phyloP scores from a whole-genome alignment of 352 stramenopile species.

The Halophytophthora polymorphica region DNA sequence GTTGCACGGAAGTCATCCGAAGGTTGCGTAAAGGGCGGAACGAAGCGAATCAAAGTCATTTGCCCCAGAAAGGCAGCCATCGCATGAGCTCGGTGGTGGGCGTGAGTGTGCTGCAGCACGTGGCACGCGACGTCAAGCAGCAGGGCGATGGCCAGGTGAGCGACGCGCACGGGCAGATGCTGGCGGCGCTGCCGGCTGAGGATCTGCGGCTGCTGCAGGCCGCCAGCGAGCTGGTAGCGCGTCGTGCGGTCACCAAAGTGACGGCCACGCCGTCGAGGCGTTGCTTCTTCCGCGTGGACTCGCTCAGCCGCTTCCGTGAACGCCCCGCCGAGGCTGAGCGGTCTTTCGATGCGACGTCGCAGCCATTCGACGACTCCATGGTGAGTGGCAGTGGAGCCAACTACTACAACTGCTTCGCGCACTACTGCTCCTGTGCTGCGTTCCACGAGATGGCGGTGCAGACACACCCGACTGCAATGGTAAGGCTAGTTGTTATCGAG shows the following conservation, averaged over 20 bases:
- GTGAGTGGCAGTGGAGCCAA: conserved; percentile 39
- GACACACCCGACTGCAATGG: conserved; percentile 47
- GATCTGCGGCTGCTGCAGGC: conserved; percentile 50
- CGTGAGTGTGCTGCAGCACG: conserved; percentile 39
- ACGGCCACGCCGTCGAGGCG: conserved; percentile 41
- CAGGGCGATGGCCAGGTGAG: conserved; percentile 19
- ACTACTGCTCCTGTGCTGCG: conserved; percentile 60
- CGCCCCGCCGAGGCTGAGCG: conserved; percentile 8
- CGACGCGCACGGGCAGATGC: conserved; percentile 44
- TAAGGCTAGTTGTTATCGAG: conserved; percentile 10
- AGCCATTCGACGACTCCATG: conserved; percentile 44
- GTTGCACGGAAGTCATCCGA: no score
- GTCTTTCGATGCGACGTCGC: conserved; percentile 21
- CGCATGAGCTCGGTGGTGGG: conserved; percentile 26
- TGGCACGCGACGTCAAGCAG: conserved; percentile 45
- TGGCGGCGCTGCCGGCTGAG: conserved; percentile 32
- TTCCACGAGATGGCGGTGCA: conserved; percentile 47
- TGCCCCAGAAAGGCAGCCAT: no score
- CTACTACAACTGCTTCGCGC: conserved; percentile 73
- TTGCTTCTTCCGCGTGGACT: conserved; percentile 65
- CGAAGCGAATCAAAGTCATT: no score
- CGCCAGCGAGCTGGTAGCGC: conserved; percentile 55
- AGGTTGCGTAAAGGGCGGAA: no score
- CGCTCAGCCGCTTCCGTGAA: conserved; percentile 52
- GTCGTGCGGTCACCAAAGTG: conserved; percentile 41